phyloP scores from a whole-genome alignment of 441 rosid genomes.

The Syzygium malaccense region DNA sequence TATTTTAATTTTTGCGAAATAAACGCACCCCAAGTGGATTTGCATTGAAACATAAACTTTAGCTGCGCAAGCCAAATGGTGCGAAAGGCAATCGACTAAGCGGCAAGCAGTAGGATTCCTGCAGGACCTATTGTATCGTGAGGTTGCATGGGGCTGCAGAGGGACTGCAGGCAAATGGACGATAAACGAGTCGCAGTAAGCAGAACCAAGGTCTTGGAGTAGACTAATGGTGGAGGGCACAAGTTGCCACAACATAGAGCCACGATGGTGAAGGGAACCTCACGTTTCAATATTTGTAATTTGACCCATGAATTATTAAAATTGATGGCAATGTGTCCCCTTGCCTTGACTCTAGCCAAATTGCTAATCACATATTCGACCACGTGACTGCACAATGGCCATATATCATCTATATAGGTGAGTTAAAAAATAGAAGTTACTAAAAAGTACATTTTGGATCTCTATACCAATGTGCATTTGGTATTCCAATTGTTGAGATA shows the following conservation, averaged over 20 bases:
- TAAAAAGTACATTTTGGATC: not conserved
- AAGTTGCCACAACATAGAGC: not conserved
- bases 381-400: not conserved
- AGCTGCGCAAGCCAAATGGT: not conserved
- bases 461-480: not conserved
- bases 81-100: not conserved
- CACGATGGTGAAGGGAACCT: not conserved
- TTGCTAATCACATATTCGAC: accelerated
- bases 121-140: not conserved
- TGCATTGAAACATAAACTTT: not conserved
- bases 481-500: accelerated
- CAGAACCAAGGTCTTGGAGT: not conserved
- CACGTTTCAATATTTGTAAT: not conserved
- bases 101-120: not conserved
- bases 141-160: not conserved
- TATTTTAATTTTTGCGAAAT: too few relatives aligned
- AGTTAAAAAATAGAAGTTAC: not conserved
- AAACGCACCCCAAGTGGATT: not conserved
- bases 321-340: too few relatives aligned
- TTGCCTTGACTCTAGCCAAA: not conserved
- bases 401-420: not conserved
- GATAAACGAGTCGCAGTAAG: not conserved
- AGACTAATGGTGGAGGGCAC: not conserved
- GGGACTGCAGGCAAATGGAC: not conserved
- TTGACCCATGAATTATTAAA: not conserved